A percentile compares a stretch with the other conserved stretches of the same genome.
These are phyloP conservation scores for Saturnispora diversa DNA, from an alignment of 805 yeast genomes.

Conservation along the genomic window DNA sequence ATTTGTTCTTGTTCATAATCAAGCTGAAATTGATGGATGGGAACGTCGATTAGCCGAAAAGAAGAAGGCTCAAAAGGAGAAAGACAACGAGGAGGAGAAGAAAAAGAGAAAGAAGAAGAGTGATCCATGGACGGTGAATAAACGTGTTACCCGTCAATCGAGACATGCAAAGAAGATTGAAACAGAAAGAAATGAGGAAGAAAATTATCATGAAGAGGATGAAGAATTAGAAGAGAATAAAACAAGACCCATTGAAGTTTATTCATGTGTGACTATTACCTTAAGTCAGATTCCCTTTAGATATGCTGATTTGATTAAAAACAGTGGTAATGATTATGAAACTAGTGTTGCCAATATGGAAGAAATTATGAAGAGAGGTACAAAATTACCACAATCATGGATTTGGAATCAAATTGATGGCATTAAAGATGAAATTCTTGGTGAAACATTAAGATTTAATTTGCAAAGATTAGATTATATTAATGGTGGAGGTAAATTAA, in stretches of 20 bases:
- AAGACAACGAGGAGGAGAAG: conserved; percentile 22
- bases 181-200: conserved; percentile 15
- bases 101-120: conserved; percentile 17
- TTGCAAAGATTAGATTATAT: conserved; percentile 35
- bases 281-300: conserved; percentile 58
- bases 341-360: conserved; percentile 57
- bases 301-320: conserved; percentile 53
- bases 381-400: conserved; percentile 50
- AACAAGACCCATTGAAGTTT: conserved; percentile 39
- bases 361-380: conserved; percentile 49
- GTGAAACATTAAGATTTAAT: conserved; percentile 55
- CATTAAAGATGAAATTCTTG: conserved; percentile 54
- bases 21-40: conserved; percentile 39
- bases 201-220: conserved; percentile 17
- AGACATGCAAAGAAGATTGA: conserved; percentile 13
- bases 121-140: conserved; percentile 23
- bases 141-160: conserved; percentile 24
- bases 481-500: conserved; percentile 29
- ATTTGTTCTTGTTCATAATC: conserved; percentile 44
- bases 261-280: conserved; percentile 58
- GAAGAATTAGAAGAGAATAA: conserved; percentile 29
- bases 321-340: conserved; percentile 54
- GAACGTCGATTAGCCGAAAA: conserved; percentile 31
- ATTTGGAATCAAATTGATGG: conserved; percentile 85
- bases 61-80: conserved; percentile 21